phyloP scores from a whole-genome alignment of 495 filamentous ascomycete genomes.

The Mycothermus thermophilus region DNA sequence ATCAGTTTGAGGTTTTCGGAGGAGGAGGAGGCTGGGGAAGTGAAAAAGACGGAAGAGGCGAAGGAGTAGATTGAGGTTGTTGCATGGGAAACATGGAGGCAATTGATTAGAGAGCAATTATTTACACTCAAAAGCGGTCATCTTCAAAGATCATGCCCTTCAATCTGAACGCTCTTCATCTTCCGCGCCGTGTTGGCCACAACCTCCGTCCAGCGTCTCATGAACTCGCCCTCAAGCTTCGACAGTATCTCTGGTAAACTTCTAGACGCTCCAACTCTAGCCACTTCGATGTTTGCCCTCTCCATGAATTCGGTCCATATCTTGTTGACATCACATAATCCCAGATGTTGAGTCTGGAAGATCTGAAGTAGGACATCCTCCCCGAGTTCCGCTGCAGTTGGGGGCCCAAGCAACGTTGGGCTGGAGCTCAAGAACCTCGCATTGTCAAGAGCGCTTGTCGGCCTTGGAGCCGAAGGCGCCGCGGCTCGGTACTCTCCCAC shows the following conservation, averaged over 20 bases:
- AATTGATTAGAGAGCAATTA: background rate
- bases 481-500: no score
- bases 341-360: slow-evolving; percentile 8
- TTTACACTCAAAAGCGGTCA: background rate
- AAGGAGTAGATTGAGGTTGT: slow-evolving; percentile 1
- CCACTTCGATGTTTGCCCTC: slow-evolving; percentile 6
- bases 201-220: slow-evolving; percentile 2
- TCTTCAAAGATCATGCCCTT: background rate
- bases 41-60: slow-evolving; percentile 22
- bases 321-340: slow-evolving; percentile 9
- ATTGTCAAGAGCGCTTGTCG: background rate
- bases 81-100: background rate
- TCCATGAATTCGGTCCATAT: slow-evolving; percentile 17
- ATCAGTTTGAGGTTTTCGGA: slow-evolving; percentile 69
- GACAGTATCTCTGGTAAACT: slow-evolving; percentile 4
- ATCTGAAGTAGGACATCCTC: slow-evolving; percentile 1
- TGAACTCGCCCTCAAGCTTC: slow-evolving; percentile 9
- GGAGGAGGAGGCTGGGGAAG: slow-evolving; percentile 46
- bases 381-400: background rate
- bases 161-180: slow-evolving; percentile 6
- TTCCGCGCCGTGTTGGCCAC: slow-evolving; percentile 2
- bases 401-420: background rate
- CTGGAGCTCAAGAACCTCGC: slow-evolving; percentile 1
- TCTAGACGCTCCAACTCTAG: background rate
- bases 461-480: background rate